These are phyloP conservation scores for Anethum foeniculum DNA, from an alignment of 140 eudicot genomes.

Conservation along the genomic window DNA sequence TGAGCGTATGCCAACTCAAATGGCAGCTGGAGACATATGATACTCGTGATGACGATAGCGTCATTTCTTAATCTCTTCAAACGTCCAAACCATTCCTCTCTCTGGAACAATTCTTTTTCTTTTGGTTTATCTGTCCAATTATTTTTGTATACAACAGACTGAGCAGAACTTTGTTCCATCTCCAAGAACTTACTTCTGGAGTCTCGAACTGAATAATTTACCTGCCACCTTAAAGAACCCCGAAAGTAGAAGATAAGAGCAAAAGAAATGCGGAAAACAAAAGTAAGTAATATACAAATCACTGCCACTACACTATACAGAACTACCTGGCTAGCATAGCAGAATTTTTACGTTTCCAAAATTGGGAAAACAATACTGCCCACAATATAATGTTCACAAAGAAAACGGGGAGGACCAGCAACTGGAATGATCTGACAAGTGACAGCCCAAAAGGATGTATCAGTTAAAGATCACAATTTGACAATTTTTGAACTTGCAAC, in stretches of 20 bases:
- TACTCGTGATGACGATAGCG: conserved; percentile 61
- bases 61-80: conserved; percentile 80
- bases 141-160: conserved; percentile 34
- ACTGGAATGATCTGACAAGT: conserved; percentile 57
- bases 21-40: conserved; percentile 86
- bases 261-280: neutral
- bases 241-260: neutral
- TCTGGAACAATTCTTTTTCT: conserved; percentile 61
- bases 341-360: conserved; percentile 81
- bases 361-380: conserved; percentile 87
- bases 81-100: conserved; percentile 80
- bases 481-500: neutral
- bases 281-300: neutral
- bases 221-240: conserved; percentile 52
- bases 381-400: conserved; percentile 60
- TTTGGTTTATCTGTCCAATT: conserved; percentile 33
- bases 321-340: conserved; percentile 70
- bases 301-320: neutral
- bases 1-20: conserved; percentile 95
- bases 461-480: neutral
- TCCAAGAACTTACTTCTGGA: conserved; percentile 47
- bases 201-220: conserved; percentile 46
- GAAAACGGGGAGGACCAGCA: conserved; percentile 68
- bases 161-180: conserved; percentile 45
- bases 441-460: conserved; percentile 11